phyloP scores from a whole-genome alignment of 106 monocot genomes.

The Allium fistulosum region DNA sequence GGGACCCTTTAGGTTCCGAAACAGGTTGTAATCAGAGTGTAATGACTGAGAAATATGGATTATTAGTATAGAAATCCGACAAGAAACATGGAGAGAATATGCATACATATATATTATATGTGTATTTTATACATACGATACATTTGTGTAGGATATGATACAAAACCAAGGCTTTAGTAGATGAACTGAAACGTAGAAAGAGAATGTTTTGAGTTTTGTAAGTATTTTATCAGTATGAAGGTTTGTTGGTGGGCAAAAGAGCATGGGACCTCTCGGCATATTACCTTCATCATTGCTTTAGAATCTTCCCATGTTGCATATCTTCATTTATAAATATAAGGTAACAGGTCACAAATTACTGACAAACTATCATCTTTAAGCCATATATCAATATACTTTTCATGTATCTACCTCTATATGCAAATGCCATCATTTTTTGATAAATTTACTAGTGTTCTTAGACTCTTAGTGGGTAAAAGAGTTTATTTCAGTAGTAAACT shows the following conservation, averaged over 20 bases:
- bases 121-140: not conserved
- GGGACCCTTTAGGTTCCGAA: not conserved
- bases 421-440: too few species aligned
- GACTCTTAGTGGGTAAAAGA: too few species aligned
- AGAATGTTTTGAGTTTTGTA: conserved; percentile 1
- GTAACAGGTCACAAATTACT: too few species aligned
- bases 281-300: conserved; percentile 10
- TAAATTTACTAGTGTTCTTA: too few species aligned
- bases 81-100: conserved; percentile 51
- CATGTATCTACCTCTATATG: too few species aligned
- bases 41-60: conserved; percentile 41
- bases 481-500: too few species aligned
- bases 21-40: conserved; percentile 31
- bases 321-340: too few species aligned
- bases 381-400: too few species aligned
- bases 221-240: conserved; percentile 2
- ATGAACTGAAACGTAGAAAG: too few species aligned
- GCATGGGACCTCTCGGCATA: conserved; percentile 11
- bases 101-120: conserved; percentile 2
- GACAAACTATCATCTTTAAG: too few species aligned
- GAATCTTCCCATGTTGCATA: conserved; percentile 40
- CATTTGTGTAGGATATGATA: not conserved
- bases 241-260: conserved; percentile 7
- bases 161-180: too few species aligned
- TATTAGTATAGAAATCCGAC: conserved; percentile 29